Base-by-base conservation (phyloP, 371 early-diverging fungal genomes). In the Syncephalastrum monosporum region DNA sequence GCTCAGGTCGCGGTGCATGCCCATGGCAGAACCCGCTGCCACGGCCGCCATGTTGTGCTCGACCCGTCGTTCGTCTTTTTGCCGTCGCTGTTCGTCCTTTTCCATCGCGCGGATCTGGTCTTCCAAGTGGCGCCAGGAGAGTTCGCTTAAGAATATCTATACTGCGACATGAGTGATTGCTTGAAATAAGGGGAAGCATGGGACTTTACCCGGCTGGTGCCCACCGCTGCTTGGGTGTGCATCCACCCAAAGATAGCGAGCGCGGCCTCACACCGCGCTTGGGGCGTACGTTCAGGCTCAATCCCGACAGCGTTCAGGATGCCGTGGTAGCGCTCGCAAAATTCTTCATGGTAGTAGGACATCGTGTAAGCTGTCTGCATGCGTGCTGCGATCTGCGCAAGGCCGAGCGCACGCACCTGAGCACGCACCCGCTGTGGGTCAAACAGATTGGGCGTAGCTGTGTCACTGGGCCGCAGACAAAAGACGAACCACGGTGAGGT, bases 401-500 rank as follows among this genome's bases (percentile, higher is more conserved):
- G 47, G 21, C 83, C 87, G 47, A 70, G 77, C 1, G 76, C 74
- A 4, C 81, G 57, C 3, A 92, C 77, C 64, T 94, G 92, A 15
- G 82, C 56, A 47, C 76, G 56, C n/a, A 94, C 83, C 19, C 72
- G 69, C 14, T 74, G 74, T 14, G 64, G 60, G 63, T 91, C 91
- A 74, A 88, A 85, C 52, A 66, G 61, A n/a, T 75, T 71, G 45
- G 84, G 73, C 59, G 79, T 75, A 50, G 74, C 75, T 17, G 80
- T 67, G 60, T 86, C 88, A 60, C 86, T 87, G 5, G 91, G 87
- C 24, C 83, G 76, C 43, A 97, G 67, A 72, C 93, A 93, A 61
- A 92, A 75, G 38, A 96, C 74, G 66, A 90, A 92, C 97, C 96
- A 96, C 12, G 92, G 83, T 38, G 86, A 80, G 0, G 96, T 93